Conservation (phyloP, 2,329 filamentous ascomycete genomes). For the Fusarium nematophilum region DNA sequence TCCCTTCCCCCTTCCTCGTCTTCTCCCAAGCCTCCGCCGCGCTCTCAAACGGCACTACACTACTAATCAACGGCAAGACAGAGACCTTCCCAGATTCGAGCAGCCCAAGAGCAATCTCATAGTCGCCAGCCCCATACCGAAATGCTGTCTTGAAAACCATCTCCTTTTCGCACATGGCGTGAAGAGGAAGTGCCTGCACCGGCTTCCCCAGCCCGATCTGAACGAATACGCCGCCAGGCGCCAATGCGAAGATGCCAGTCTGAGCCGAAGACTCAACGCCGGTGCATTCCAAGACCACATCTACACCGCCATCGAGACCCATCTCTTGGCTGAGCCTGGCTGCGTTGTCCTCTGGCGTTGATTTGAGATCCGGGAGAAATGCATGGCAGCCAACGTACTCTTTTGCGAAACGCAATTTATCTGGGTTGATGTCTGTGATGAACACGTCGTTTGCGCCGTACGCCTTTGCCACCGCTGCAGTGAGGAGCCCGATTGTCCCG, state of each 20-base stretch:
- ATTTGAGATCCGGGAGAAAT: not conserved
- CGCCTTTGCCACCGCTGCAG: conserved; percentile 83
- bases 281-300: conserved; percentile 33
- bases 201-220: conserved; percentile 34
- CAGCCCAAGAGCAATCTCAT: conserved; percentile 82
- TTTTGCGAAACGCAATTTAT: conserved; percentile 34
- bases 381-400: conserved; percentile 15
- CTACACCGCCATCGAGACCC: conserved; percentile 79
- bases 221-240: conserved; percentile 25
- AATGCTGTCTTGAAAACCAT: conserved; percentile 87
- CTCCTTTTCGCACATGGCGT: conserved; percentile 89
- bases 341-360: conserved; percentile 25
- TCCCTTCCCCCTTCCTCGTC: conserved; percentile 84
- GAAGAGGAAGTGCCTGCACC: conserved; percentile 62
- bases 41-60: conserved; percentile 78
- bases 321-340: conserved; percentile 2
- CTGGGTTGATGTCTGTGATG: conserved; percentile 33
- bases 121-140: conserved; percentile 89
- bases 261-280: conserved; percentile 32
- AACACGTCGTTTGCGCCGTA: conserved; percentile 75
- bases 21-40: conserved; percentile 77
- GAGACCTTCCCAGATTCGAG: conserved; percentile 77
- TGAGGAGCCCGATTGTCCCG: conserved; percentile 87
- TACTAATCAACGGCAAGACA: conserved; percentile 82
- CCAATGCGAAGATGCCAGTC: conserved; percentile 13